These are phyloP conservation scores for Coemansia sp. DNA, from an alignment of 192 early-diverging fungal genomes.

Conservation along the genomic window DNA sequence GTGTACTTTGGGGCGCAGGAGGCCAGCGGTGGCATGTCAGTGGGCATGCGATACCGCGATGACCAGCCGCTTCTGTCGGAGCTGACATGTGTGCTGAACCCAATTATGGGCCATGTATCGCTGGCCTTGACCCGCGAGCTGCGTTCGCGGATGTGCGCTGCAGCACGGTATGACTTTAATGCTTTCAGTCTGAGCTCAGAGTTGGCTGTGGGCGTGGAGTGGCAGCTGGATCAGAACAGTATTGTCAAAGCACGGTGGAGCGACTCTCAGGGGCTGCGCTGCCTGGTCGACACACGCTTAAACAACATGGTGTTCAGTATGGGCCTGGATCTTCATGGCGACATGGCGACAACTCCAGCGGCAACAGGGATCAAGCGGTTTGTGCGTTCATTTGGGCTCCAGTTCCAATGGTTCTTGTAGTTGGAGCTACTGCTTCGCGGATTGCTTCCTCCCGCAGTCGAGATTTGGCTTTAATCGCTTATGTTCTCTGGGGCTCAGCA, in stretches of 20 bases:
- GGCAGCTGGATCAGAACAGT: slow-evolving; percentile 58
- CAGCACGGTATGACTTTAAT: slow-evolving; percentile 88
- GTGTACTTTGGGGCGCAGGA: slow-evolving; percentile 75
- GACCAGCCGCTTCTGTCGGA: slow-evolving; percentile 44
- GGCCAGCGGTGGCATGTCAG: slow-evolving; percentile 79
- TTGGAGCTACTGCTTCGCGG: neutral
- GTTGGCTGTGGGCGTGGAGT: slow-evolving; percentile 83
- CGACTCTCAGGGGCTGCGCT: slow-evolving; percentile 37
- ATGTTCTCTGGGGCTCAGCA: neutral
- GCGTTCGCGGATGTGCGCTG: slow-evolving; percentile 62
- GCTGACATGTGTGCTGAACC: slow-evolving; percentile 78
- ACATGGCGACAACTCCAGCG: slow-evolving; percentile 1
- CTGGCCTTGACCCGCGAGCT: slow-evolving; percentile 80
- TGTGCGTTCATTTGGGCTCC: slow-evolving; percentile 45
- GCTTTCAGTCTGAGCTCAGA: slow-evolving; percentile 90
- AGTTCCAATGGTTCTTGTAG: slow-evolving; percentile 49
- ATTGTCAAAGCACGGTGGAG: slow-evolving; percentile 60
- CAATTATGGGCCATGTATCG: slow-evolving; percentile 91
- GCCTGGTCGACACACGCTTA: slow-evolving; percentile 36
- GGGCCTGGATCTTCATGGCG: slow-evolving; percentile 27
- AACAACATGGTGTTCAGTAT: slow-evolving; percentile 48
- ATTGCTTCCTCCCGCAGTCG: neutral
- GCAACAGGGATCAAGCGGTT: slow-evolving; percentile 20
- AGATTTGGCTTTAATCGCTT: neutral
- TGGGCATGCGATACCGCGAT: slow-evolving; percentile 69